phyloP scores from a whole-genome alignment of 148 eudicot species.

The Amaranthus palmeri region DNA sequence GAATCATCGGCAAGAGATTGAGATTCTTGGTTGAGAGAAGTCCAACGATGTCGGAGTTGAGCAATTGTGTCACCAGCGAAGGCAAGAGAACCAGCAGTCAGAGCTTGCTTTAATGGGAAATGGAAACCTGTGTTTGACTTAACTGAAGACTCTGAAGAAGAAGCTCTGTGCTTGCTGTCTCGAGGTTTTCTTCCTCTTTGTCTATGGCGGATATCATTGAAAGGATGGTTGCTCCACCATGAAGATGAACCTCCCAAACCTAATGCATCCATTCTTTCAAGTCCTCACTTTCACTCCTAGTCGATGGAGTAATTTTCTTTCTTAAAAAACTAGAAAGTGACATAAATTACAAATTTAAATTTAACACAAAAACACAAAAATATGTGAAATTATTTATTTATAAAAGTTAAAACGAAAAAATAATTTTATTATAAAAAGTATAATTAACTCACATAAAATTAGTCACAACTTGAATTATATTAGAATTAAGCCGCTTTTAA shows the following conservation, averaged over 20 bases:
- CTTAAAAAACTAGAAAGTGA: too few species aligned
- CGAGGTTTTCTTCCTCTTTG: conserved; percentile 13
- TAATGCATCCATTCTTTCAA: conserved; percentile 41
- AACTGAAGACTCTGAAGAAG: conserved; percentile 36
- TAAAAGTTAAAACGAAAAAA: too few species aligned
- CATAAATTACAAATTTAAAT: too few species aligned
- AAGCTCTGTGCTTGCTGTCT: conserved; percentile 16
- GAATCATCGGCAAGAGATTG: conserved; percentile 8
- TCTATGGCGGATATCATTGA: conserved; percentile 10
- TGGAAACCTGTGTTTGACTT: conserved; percentile 24
- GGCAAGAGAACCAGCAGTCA: conserved; percentile 69
- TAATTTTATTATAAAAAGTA: too few species aligned
- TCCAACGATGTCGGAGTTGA: conserved; percentile 56
- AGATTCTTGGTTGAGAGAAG: not conserved
- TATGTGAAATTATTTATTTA: too few species aligned
- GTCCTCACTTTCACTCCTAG: not conserved
- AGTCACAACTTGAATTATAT: too few species aligned
- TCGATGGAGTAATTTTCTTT: too few species aligned
- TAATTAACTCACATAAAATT: too few species aligned
- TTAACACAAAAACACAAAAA: too few species aligned
- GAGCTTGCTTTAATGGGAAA: conserved; percentile 72
- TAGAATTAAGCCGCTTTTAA: too few species aligned
- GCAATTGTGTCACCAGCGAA: conserved; percentile 89
- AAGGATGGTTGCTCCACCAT: conserved; percentile 38
- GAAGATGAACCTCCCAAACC: conserved; percentile 41